Conservation (phyloP, 805 yeast species). For the Isabelozyma heimii region DNA sequence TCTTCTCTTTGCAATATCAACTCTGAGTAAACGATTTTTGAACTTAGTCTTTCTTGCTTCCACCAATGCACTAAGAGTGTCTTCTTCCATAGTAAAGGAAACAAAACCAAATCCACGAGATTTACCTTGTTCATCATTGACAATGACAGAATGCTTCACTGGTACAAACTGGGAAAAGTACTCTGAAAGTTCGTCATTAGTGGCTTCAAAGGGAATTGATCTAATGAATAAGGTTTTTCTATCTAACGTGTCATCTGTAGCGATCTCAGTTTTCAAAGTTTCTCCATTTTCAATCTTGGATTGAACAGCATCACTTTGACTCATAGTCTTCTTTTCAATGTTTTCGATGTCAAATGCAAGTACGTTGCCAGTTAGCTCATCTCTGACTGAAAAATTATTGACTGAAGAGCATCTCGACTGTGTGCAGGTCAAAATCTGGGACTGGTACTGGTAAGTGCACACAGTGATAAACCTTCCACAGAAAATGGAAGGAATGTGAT, state of each 20-base stretch:
- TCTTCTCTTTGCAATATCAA: constrained; percentile 91
- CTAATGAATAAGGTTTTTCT: constrained; percentile 79
- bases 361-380: not conserved
- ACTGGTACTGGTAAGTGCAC: too few species aligned
- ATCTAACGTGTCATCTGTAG: constrained; percentile 39
- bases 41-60: constrained; percentile 66
- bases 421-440: constrained; percentile 1
- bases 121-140: constrained; percentile 68
- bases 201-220: constrained; percentile 75
- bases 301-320: too few species aligned
- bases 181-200: constrained; percentile 76
- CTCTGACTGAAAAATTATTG: not conserved
- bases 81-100: constrained; percentile 81
- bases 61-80: constrained; percentile 71
- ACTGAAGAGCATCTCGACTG: not conserved
- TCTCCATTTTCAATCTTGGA: not conserved
- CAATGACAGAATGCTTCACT: constrained; percentile 91
- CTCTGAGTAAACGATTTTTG: constrained; percentile 62
- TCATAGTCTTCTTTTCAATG: not conserved
- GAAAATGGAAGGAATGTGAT: too few species aligned
- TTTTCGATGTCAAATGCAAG: constrained; percentile 1
- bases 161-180: constrained; percentile 92
- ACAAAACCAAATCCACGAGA: constrained; percentile 97
- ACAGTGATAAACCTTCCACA: too few species aligned
- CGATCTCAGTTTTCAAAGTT: not conserved